phyloP scores from a whole-genome alignment of 2,329 filamentous ascomycete genomes.

The Neofusicoccum umdonicola region DNA sequence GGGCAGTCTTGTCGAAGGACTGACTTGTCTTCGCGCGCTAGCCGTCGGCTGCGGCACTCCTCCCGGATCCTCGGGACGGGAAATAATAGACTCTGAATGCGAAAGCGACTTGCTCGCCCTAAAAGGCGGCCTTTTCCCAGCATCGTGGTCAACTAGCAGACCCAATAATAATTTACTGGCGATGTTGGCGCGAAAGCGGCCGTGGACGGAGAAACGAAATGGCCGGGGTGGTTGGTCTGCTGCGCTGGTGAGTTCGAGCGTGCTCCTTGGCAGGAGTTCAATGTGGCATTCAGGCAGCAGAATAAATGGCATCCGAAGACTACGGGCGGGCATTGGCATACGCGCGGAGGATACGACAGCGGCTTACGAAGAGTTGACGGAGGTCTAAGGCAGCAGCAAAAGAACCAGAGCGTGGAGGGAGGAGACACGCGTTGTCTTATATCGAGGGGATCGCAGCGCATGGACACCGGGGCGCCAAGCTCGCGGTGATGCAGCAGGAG shows the following conservation, averaged over 20 bases:
- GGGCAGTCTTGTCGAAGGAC: too few relatives aligned
- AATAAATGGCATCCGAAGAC: neutral
- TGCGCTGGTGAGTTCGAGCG: neutral
- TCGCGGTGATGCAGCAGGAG: neutral
- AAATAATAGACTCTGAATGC: too few relatives aligned
- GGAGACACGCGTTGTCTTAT: conserved; percentile 3
- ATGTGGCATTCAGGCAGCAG: neutral
- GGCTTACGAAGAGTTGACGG: neutral
- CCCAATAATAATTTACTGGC: too few relatives aligned
- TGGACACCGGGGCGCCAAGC: neutral
- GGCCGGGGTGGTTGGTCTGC: too few relatives aligned
- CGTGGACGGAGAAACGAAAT: too few relatives aligned
- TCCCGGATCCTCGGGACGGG: too few relatives aligned
- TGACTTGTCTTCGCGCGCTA: too few relatives aligned
- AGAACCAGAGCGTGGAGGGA: neutral
- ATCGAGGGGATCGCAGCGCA: neutral
- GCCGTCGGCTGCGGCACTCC: too few relatives aligned
- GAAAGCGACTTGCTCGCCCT: too few relatives aligned
- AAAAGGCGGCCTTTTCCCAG: too few relatives aligned
- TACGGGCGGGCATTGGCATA: neutral
- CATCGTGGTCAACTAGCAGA: too few relatives aligned
- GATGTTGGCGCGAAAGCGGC: too few relatives aligned
- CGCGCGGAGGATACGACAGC: neutral
- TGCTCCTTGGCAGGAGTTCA: neutral
- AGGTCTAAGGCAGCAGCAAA: neutral